Evolutionary conservation across 2,329 filamentous ascomycete species (phyloP).

Genomic region (Huntiella moniliformis): DNA sequence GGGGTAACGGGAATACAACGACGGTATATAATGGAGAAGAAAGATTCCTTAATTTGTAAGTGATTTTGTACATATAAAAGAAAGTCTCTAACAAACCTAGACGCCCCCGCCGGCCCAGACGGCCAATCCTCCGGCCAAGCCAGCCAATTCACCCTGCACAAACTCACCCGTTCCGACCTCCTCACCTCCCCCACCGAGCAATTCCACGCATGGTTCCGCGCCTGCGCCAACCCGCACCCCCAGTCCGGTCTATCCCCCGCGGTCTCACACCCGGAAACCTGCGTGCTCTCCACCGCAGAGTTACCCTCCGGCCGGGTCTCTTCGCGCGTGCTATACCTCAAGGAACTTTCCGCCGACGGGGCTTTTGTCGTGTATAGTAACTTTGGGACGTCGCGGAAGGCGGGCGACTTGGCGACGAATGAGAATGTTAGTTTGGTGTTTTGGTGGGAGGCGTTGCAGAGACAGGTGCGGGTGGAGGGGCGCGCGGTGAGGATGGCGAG

Average conservation of each 20-base stretch:
- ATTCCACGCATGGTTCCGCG: slow-evolving; percentile 78
- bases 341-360: slow-evolving; percentile 58
- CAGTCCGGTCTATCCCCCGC: slow-evolving; percentile 34
- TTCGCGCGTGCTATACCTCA: slow-evolving; percentile 79
- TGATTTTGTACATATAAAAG: too few species aligned
- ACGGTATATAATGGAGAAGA: too few species aligned
- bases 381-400: slow-evolving; percentile 58
- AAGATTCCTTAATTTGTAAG: too few species aligned
- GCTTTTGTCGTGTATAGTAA: slow-evolving; percentile 83
- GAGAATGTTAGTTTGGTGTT: slow-evolving; percentile 69
- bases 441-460: slow-evolving; percentile 71
- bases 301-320: slow-evolving; percentile 72
- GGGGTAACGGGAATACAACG: too few species aligned
- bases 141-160: slow-evolving; percentile 51
- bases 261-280: slow-evolving; percentile 69
- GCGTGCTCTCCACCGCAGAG: slow-evolving; percentile 65
- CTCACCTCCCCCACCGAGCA: slow-evolving; percentile 50
- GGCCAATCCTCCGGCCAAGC: slow-evolving; percentile 42
- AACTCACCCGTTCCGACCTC: slow-evolving; percentile 43
- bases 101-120: slow-evolving; percentile 39
- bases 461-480: slow-evolving; percentile 84
- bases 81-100: slow-evolving; percentile 17
- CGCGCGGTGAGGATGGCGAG: slow-evolving; percentile 42
- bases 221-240: slow-evolving; percentile 48
- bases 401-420: slow-evolving; percentile 52